phyloP scores from a whole-genome alignment of 805 yeast genomes.

The Cyberlindnera saturnus region DNA sequence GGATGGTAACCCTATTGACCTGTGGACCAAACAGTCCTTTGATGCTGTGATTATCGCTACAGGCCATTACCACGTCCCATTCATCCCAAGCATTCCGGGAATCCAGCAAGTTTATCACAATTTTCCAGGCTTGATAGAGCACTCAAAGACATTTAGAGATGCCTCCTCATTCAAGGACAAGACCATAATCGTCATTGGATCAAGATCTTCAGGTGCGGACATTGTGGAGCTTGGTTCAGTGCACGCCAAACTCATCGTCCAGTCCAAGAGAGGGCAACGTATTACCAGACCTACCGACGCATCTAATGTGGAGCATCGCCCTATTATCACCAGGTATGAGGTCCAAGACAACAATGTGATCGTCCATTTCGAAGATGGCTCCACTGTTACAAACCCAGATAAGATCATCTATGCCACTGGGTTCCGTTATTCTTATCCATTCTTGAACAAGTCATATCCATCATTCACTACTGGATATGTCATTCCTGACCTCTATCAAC shows the following conservation, averaged over 20 bases:
- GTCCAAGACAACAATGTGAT: constrained; percentile 19
- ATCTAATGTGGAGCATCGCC: constrained; percentile 29
- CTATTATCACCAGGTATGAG: constrained; percentile 31
- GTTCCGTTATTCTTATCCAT: constrained; percentile 55
- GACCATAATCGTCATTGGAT: constrained; percentile 54
- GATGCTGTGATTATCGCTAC: constrained; percentile 44
- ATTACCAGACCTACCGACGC: constrained; percentile 23
- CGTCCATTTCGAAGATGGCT: constrained; percentile 41
- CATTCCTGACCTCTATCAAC: constrained; percentile 28
- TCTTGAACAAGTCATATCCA: constrained; percentile 27
- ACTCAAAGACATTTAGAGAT: constrained; percentile 26
- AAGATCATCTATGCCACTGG: constrained; percentile 66
- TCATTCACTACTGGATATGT: constrained; percentile 23
- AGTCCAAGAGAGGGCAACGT: constrained; percentile 36
- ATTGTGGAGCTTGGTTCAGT: constrained; percentile 24
- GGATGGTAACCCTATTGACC: constrained; percentile 23
- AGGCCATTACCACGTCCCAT: constrained; percentile 55
- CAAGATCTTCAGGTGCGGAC: constrained; percentile 66
- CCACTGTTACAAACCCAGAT: constrained; percentile 39
- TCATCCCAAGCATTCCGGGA: constrained; percentile 44
- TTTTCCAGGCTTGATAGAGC: constrained; percentile 20
- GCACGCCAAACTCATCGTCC: constrained; percentile 9
- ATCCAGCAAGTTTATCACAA: constrained; percentile 25
- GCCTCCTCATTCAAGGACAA: constrained; percentile 18
- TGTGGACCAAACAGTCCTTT: constrained; percentile 32